phyloP scores from a whole-genome alignment of 768 basidiomycete species.

The Dioszegia crocea region DNA sequence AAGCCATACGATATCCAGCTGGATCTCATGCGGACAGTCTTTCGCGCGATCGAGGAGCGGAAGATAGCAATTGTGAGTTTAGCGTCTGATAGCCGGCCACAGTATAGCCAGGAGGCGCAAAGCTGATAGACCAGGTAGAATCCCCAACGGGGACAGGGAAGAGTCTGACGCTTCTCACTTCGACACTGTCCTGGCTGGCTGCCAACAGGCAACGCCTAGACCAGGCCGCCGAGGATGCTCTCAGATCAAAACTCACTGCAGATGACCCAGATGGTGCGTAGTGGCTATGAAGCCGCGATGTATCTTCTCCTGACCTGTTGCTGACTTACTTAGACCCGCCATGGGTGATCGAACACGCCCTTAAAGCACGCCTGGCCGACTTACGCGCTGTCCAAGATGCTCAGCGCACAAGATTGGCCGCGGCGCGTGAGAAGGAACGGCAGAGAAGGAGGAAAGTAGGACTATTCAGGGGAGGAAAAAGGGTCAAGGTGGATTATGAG shows the following conservation, averaged over 20 bases:
- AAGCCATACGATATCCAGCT: slow-evolving; percentile 79
- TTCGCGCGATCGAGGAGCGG: slow-evolving; percentile 65
- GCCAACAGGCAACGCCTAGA: slow-evolving; percentile 29
- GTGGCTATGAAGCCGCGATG: not conserved
- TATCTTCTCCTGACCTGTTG: too few relatives aligned
- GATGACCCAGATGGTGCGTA: slow-evolving; percentile 37
- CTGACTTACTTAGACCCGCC: slow-evolving; percentile 32
- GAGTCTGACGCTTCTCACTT: slow-evolving; percentile 44
- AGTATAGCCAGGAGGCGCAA: not conserved
- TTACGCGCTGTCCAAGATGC: slow-evolving; percentile 19
- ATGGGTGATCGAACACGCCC: slow-evolving; percentile 47
- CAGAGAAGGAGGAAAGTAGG: slow-evolving; percentile 5
- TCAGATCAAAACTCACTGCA: slow-evolving; percentile 19
- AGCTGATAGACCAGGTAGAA: slow-evolving; percentile 35
- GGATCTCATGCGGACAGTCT: slow-evolving; percentile 83
- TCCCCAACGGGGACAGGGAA: slow-evolving; percentile 49
- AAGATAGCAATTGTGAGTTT: slow-evolving; percentile 66
- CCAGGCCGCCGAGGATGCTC: slow-evolving; percentile 12
- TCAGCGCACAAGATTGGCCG: slow-evolving; percentile 17
- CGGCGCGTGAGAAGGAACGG: slow-evolving; percentile 39
- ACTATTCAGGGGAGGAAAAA: slow-evolving; percentile 8
- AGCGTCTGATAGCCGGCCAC: not conserved
- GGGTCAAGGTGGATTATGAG: slow-evolving; percentile 14
- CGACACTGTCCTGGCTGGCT: slow-evolving; percentile 45
- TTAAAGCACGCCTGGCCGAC: slow-evolving; percentile 32